phyloP scores from a whole-genome alignment of 768 basidiomycete species.

The Cystobasidiopsis lactophilus region DNA sequence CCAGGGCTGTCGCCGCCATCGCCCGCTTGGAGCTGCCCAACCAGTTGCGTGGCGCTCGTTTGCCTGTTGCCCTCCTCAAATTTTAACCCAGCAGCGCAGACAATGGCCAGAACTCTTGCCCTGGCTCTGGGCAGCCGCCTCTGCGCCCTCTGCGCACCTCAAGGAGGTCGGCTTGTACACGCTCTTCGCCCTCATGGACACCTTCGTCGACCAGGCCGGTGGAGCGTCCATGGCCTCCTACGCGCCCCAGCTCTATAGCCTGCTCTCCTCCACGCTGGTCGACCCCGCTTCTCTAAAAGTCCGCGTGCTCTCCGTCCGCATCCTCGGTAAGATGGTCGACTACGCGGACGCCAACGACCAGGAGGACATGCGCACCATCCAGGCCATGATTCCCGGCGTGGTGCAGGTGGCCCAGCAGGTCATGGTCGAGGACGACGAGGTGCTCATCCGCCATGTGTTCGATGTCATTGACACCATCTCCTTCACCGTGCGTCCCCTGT shows the following conservation, averaged over 20 bases:
- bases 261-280: constrained; percentile 46
- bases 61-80: constrained; percentile 12
- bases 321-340: constrained; percentile 78
- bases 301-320: constrained; percentile 69
- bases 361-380: constrained; percentile 71
- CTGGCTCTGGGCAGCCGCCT: constrained; percentile 58
- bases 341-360: constrained; percentile 79
- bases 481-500: constrained; percentile 46
- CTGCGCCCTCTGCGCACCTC: constrained; percentile 38
- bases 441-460: constrained; percentile 64
- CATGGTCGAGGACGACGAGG: constrained; percentile 56
- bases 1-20: constrained; percentile 80
- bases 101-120: constrained; percentile 74
- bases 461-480: constrained; percentile 90
- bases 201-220: constrained; percentile 41
- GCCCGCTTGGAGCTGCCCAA: constrained; percentile 64
- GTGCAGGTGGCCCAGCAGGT: constrained; percentile 69
- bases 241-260: constrained; percentile 47
- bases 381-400: constrained; percentile 63
- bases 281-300: constrained; percentile 81
- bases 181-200: constrained; percentile 73
- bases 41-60: constrained; percentile 21
- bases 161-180: constrained; percentile 50
- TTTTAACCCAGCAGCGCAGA: constrained; percentile 5
- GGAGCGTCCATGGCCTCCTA: constrained; percentile 29